Evolutionary conservation across 768 basidiomycete genomes (phyloP).

Genomic region (Cyclocybe cylindracea): DNA sequence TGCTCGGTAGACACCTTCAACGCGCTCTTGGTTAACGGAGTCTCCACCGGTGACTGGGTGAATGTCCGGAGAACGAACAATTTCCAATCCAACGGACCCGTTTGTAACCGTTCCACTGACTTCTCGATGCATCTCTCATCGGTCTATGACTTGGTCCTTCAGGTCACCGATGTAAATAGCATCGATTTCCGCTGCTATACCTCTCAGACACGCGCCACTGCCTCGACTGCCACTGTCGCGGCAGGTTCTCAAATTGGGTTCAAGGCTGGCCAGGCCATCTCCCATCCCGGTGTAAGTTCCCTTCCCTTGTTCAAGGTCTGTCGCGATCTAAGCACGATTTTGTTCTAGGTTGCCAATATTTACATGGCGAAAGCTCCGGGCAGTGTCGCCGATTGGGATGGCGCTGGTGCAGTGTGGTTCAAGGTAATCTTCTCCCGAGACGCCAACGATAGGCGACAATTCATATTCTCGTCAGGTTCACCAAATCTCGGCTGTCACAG

Average conservation of each 20-base stretch:
- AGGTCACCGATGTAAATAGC: constrained; percentile 49
- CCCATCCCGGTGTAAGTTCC: constrained; percentile 19
- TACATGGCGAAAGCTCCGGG: constrained; percentile 27
- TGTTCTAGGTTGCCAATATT: constrained; percentile 17
- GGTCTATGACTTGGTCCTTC: background rate
- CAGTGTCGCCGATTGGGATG: constrained; percentile 32
- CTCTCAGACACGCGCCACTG: constrained; percentile 37
- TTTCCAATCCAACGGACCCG: constrained; percentile 39
- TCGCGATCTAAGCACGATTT: background rate
- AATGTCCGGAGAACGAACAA: constrained; percentile 50
- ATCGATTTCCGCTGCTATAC: constrained; percentile 51
- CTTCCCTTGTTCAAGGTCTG: no score
- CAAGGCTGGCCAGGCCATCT: constrained; percentile 10
- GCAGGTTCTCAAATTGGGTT: constrained; percentile 24
- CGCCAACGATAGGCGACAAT: background rate
- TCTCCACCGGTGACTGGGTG: constrained; percentile 37
- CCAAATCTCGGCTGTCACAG: constrained; percentile 44
- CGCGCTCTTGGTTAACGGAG: constrained; percentile 40
- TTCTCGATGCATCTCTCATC: background rate
- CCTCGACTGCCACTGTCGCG: constrained; percentile 38
- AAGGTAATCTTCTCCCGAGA: constrained; percentile 27
- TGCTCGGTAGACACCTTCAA: constrained; percentile 42
- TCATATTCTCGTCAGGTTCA: constrained; percentile 4
- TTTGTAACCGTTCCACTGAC: constrained; percentile 11
- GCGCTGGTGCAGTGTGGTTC: constrained; percentile 50